Evolutionary conservation across 306 rosid genomes (phyloP), one percentile per base, ranked within the genome.

Genomic region (Malus sylvestris): DNA sequence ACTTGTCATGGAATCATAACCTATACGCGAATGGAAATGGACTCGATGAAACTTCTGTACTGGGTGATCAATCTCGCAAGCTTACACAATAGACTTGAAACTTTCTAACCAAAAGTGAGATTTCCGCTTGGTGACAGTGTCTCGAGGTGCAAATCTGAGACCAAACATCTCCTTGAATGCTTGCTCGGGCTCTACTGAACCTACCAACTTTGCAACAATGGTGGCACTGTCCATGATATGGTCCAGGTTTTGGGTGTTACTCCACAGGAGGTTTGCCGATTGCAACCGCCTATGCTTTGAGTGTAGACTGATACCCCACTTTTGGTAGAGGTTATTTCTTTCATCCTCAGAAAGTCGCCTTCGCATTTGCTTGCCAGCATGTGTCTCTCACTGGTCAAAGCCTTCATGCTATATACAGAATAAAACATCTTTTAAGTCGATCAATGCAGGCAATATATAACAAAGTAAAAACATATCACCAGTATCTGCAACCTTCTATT

Each of bases 161-260:
- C 97, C 99, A 82, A 96, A 96, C 98, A 96, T 92, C 85, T 92
- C 99, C 92, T 86, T 96, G 85, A 86, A 90, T 29, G 99, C 99
- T 27, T 77, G 85, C 33, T 88, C 88, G 53, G 99, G 96, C 83
- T 88, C 90, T 49, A 89, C 93, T 12, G 83, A 80, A 46, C 97
- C 92, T 49, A 92, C 87, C 79, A 92, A 79, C 82, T 92, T 92
- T 62, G 89, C 90, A 76, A 96, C 96, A 69, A 88, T 58, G 55
- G 83, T 72, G 51, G 99, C 98, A 84, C 97, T 96, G 63, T 86
- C 93, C 73, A 76, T 76, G 70, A 91, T 76, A 80, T 89, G 96
- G 68, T 89, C 81, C 85, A 89, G 81, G 74, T 88, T 87, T 30
- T 63, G 71, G 46, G 91, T 75, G 64, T 87, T 72, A 20, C 71